Conservation (phyloP, 179 eudicot species). For the Camellia oleifera region DNA sequence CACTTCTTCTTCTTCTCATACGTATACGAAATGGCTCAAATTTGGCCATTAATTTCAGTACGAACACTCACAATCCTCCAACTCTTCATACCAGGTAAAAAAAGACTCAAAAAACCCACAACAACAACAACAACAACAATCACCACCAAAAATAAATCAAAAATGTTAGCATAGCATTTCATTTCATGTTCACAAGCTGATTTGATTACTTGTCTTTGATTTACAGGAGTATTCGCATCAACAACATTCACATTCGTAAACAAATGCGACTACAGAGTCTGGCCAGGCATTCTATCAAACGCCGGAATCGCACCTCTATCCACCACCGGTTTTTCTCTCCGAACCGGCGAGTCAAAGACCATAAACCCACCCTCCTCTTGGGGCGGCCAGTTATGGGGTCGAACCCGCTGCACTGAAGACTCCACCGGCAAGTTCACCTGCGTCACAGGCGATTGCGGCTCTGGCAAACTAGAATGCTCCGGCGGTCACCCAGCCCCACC, state of each 20-base stretch:
- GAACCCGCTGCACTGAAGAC: constrained; percentile 58
- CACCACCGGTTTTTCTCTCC: constrained; percentile 70
- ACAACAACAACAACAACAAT: too few species aligned
- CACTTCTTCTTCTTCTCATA: not conserved
- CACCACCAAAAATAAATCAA: too few species aligned
- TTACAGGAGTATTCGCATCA: constrained; percentile 25
- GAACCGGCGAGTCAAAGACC: constrained; percentile 43
- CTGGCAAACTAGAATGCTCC: constrained; percentile 62
- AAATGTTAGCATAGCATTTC: not conserved
- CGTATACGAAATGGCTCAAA: not conserved
- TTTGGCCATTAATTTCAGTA: not conserved
- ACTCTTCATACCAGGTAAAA: constrained; percentile 13
- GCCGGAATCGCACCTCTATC: constrained; percentile 61
- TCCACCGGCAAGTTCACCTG: constrained; percentile 57
- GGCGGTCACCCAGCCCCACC: constrained; percentile 66
- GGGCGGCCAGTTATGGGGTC: constrained; percentile 92
- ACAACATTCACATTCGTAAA: constrained; percentile 62
- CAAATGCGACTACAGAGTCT: constrained; percentile 70
- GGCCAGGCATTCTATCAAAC: constrained; percentile 85
- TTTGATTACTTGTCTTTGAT: not conserved
- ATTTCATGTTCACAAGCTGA: not conserved
- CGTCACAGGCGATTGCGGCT: constrained; percentile 83
- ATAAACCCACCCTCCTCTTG: constrained; percentile 50
- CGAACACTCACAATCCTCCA: not conserved
- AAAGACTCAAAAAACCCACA: not conserved